These are phyloP conservation scores for Tylopilus intermedius DNA, from an alignment of 768 basidiomycete genomes.

Conservation along the genomic window DNA sequence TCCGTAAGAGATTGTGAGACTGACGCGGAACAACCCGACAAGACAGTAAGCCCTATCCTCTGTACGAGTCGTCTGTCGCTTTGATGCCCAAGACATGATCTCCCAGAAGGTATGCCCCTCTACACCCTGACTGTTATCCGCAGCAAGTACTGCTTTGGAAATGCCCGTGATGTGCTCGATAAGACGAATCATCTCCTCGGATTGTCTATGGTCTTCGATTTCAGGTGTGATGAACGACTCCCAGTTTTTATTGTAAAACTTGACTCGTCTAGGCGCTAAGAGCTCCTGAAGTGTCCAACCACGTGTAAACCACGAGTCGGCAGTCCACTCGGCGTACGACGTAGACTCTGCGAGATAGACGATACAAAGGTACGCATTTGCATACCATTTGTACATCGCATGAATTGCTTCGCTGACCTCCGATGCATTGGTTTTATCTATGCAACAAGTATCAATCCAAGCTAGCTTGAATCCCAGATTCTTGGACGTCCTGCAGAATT, in stretches of 20 bases:
- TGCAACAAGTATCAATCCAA: conserved; percentile 21
- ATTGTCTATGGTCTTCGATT: too few species aligned
- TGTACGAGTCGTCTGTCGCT: too few species aligned
- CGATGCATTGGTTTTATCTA: conserved; percentile 11
- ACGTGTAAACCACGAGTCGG: conserved; percentile 13
- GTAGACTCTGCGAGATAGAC: conserved; percentile 11
- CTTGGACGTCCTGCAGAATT: conserved; percentile 6
- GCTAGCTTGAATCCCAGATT: conserved; percentile 3
- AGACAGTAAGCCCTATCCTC: too few species aligned
- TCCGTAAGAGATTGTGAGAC: too few species aligned
- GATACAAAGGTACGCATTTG: conserved; percentile 17
- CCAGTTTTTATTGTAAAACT: conserved; percentile 18
- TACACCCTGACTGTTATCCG: too few species aligned
- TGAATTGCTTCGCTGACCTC: conserved; percentile 14
- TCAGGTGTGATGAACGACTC: too few species aligned
- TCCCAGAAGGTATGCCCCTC: too few species aligned
- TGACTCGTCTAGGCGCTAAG: conserved; percentile 16
- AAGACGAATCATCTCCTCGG: too few species aligned
- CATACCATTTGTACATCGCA: conserved; percentile 19
- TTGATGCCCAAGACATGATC: too few species aligned
- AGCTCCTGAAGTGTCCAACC: conserved; percentile 14
- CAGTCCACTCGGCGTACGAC: not conserved
- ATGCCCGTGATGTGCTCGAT: too few species aligned
- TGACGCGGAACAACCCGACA: too few species aligned
- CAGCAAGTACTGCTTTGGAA: too few species aligned